Conservation (phyloP, 768 basidiomycete genomes). For the Amanita rubescens region DNA sequence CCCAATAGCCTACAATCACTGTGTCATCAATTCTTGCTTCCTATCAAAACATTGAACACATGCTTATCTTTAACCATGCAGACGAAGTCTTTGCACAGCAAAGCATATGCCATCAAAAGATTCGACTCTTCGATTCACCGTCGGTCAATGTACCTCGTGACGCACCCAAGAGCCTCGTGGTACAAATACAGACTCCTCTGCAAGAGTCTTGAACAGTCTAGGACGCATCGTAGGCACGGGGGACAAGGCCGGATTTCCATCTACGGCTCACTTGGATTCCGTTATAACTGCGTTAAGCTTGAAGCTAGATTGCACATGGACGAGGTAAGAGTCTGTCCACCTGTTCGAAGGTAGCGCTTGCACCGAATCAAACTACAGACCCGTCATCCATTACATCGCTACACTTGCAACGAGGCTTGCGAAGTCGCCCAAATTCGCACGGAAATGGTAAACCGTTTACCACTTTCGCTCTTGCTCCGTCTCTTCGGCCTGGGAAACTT, state of each 20-base stretch:
- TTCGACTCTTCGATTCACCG: conserved; percentile 2
- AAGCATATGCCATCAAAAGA: neutral
- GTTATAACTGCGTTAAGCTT: conserved; percentile 1
- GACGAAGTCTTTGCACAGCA: neutral
- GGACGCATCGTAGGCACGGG: neutral
- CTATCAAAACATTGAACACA: conserved; percentile 8
- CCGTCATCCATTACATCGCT: conserved; percentile 1
- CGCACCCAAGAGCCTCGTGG: neutral
- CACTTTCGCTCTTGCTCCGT: conserved; percentile 5
- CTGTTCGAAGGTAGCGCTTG: neutral
- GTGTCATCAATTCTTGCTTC: conserved; percentile 5
- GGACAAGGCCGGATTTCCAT: neutral
- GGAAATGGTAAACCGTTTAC: neutral
- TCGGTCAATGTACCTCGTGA: neutral
- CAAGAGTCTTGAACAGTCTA: neutral
- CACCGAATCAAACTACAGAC: neutral
- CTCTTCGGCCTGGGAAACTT: conserved; percentile 5
- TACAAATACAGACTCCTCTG: neutral
- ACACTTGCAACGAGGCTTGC: neutral
- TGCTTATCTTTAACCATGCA: neutral
- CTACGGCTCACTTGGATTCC: neutral
- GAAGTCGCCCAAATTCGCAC: neutral
- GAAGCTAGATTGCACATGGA: conserved; percentile 1
- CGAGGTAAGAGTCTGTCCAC: neutral
- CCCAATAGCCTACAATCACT: conserved; percentile 6